Evolutionary conservation across 306 rosid species (phyloP).

Genomic region (Malus asiatica): DNA sequence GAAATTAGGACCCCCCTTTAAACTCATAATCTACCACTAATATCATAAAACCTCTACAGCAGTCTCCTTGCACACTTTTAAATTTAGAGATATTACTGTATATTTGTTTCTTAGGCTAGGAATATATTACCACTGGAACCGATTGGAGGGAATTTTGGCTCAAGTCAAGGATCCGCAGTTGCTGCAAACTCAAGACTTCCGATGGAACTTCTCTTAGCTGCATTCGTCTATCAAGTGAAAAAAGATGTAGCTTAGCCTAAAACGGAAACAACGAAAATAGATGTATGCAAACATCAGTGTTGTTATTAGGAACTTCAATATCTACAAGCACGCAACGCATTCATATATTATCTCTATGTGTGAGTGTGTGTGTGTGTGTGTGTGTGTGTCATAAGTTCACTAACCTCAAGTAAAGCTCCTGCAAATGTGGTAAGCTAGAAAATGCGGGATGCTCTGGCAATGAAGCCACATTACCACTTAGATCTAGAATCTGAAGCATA

Average conservation of each 20-base stretch:
- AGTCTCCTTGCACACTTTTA: background rate
- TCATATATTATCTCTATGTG: background rate
- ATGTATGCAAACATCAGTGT: background rate
- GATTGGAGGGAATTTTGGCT: conserved; percentile 83
- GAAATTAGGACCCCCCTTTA: background rate
- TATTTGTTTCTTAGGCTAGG: background rate
- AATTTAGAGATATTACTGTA: background rate
- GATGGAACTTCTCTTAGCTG: conserved; percentile 60
- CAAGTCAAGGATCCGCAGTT: conserved; percentile 62
- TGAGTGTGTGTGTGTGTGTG: conserved; percentile 8
- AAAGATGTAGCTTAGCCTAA: background rate
- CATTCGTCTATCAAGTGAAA: conserved; percentile 56
- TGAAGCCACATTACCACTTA: conserved; percentile 63
- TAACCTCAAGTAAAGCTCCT: conserved; percentile 86
- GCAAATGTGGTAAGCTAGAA: conserved; percentile 61
- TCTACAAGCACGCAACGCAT: background rate
- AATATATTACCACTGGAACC: conserved; percentile 60
- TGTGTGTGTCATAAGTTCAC: conserved; percentile 12
- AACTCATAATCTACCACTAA: background rate
- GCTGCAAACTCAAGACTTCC: conserved; percentile 56
- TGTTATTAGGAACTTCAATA: background rate
- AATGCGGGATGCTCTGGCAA: conserved; percentile 55
- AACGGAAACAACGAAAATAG: background rate
- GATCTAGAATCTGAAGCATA: conserved; percentile 68
- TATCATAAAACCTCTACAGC: background rate